Conservation (phyloP, 306 rosid genomes). For the Lupinus albus region DNA sequence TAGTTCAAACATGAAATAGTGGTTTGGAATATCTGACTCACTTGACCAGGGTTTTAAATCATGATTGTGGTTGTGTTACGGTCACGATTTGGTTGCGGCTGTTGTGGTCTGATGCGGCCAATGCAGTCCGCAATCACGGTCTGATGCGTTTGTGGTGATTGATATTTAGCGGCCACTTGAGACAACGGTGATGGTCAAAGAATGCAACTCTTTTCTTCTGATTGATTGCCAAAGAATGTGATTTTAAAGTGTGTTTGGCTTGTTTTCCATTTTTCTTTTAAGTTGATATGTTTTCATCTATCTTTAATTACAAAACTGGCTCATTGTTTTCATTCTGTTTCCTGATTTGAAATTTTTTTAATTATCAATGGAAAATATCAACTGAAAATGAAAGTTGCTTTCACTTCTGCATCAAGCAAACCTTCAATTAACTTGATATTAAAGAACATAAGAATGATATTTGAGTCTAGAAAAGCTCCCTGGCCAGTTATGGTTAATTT, state of each 20-base stretch:
- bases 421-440: neutral
- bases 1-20: neutral
- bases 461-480: conserved; percentile 1
- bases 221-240: neutral
- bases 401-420: neutral
- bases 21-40: neutral
- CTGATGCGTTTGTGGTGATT: too few relatives aligned
- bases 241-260: conserved; percentile 6
- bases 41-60: too few relatives aligned
- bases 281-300: neutral
- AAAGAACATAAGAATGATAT: neutral
- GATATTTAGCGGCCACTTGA: neutral
- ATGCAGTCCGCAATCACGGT: too few relatives aligned
- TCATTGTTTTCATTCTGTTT: neutral
- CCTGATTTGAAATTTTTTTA: neutral
- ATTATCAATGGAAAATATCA: neutral
- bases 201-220: neutral
- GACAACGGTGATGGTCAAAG: neutral
- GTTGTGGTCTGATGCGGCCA: too few relatives aligned
- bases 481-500: neutral
- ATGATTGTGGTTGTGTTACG: too few relatives aligned
- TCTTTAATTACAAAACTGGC: neutral
- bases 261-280: neutral
- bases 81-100: too few relatives aligned
- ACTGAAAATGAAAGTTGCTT: neutral